phyloP scores from a whole-genome alignment of 495 filamentous ascomycete species.

The Echria macrotheca region DNA sequence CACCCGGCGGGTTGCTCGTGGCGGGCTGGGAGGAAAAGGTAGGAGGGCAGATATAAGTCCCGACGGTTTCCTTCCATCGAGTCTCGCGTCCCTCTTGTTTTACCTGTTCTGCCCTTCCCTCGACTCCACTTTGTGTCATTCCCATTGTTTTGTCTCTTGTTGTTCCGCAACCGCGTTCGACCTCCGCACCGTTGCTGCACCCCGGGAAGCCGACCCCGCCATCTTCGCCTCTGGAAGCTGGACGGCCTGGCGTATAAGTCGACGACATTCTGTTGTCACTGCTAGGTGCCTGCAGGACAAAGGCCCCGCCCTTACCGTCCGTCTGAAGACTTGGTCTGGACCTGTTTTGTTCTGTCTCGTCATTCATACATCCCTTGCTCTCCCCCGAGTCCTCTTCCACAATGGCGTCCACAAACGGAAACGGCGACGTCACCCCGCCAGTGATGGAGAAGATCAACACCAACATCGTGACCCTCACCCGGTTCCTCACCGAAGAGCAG shows the following conservation, averaged over 20 bases:
- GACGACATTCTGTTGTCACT: constrained; percentile 7
- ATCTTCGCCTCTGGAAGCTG: background rate
- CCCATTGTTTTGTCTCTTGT: background rate
- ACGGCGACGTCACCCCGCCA: constrained; percentile 8
- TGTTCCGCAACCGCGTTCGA: constrained; percentile 4
- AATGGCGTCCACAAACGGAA: constrained; percentile 32
- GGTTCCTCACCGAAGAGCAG: constrained; percentile 95
- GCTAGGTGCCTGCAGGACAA: background rate
- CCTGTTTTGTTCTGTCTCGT: background rate
- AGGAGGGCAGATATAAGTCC: constrained; percentile 4
- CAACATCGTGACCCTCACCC: constrained; percentile 88
- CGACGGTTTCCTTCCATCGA: background rate
- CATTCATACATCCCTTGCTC: background rate
- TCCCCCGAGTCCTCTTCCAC: constrained; percentile 1
- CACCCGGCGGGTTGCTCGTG: background rate
- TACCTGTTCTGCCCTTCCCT: background rate
- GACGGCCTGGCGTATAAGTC: constrained; percentile 13
- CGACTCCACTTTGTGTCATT: constrained; percentile 4
- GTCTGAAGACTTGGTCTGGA: background rate
- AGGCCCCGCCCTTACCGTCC: background rate
- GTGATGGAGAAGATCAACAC: constrained; percentile 74
- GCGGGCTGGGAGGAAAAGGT: background rate
- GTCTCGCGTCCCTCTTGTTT: background rate
- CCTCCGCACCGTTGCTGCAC: background rate
- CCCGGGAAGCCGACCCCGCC: constrained; percentile 1